phyloP scores from a whole-genome alignment of 805 yeast species.

The Lipomyces kockii region DNA sequence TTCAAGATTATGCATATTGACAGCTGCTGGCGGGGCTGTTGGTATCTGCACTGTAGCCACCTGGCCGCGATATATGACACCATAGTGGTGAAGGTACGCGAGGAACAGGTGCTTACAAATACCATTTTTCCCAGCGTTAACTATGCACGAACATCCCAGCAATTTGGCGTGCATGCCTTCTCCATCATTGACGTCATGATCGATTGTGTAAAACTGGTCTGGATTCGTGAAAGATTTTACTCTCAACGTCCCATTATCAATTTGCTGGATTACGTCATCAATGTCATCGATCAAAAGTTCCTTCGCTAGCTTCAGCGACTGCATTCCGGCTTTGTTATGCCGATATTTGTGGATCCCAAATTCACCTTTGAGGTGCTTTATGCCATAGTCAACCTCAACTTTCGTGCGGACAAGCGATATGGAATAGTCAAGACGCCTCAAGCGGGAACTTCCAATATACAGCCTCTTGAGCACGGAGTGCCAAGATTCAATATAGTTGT shows the following conservation, averaged over 20 bases:
- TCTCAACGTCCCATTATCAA: background rate
- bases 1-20: too few species aligned
- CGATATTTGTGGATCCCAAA: too few species aligned
- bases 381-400: background rate
- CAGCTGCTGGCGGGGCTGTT: too few species aligned
- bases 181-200: background rate
- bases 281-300: background rate
- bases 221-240: background rate
- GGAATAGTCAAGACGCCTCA: background rate
- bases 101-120: background rate
- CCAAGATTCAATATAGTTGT: background rate
- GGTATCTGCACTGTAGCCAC: too few species aligned
- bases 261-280: background rate
- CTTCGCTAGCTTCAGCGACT: background rate
- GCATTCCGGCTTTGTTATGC: background rate
- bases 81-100: background rate
- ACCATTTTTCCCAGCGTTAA: background rate
- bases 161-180: background rate
- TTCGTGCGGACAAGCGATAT: background rate
- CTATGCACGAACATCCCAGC: background rate
- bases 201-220: background rate
- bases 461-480: background rate
- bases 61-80: too few species aligned
- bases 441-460: background rate
- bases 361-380: background rate